Conservation (phyloP, 306 rosid genomes). For the Cicer yamashitae region DNA sequence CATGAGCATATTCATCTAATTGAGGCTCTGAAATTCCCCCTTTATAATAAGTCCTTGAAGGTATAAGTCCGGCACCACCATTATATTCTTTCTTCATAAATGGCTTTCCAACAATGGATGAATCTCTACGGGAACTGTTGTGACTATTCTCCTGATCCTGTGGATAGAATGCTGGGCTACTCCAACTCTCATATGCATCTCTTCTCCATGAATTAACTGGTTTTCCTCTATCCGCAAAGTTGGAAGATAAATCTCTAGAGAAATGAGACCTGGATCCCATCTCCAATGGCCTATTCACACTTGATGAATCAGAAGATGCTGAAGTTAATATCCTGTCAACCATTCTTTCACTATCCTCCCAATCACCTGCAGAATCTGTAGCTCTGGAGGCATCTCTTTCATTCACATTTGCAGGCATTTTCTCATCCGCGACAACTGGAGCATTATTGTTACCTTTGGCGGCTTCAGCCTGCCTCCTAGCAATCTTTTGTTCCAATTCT, state of each 20-base stretch:
- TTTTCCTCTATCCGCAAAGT: slow-evolving; percentile 72
- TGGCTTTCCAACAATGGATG: slow-evolving; percentile 66
- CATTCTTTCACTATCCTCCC: slow-evolving; percentile 97
- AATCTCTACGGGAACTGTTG: slow-evolving; percentile 61
- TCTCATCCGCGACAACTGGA: slow-evolving; percentile 58
- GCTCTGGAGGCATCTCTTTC: slow-evolving; percentile 66
- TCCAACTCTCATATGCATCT: slow-evolving; percentile 75
- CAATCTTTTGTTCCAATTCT: slow-evolving; percentile 92
- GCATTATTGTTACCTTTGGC: slow-evolving; percentile 53
- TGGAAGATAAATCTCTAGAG: slow-evolving; percentile 63
- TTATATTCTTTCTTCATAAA: slow-evolving; percentile 69
- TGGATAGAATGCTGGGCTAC: slow-evolving; percentile 56
- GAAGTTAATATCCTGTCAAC: slow-evolving; percentile 84
- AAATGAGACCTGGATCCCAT: slow-evolving; percentile 68
- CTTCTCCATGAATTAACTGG: slow-evolving; percentile 79
- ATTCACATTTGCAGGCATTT: slow-evolving; percentile 48
- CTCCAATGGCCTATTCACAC: slow-evolving; percentile 71
- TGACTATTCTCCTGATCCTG: slow-evolving; percentile 70
- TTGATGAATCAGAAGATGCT: slow-evolving; percentile 82
- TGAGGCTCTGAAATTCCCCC: slow-evolving; percentile 67
- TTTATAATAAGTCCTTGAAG: slow-evolving; percentile 63
- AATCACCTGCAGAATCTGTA: slow-evolving; percentile 66
- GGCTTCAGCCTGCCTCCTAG: slow-evolving; percentile 77
- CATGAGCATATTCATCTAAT: slow-evolving; percentile 63
- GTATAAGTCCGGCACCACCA: slow-evolving; percentile 62